Conservation (phyloP, 2,329 filamentous ascomycete species). For the Neophaeococcomyces aloes region DNA sequence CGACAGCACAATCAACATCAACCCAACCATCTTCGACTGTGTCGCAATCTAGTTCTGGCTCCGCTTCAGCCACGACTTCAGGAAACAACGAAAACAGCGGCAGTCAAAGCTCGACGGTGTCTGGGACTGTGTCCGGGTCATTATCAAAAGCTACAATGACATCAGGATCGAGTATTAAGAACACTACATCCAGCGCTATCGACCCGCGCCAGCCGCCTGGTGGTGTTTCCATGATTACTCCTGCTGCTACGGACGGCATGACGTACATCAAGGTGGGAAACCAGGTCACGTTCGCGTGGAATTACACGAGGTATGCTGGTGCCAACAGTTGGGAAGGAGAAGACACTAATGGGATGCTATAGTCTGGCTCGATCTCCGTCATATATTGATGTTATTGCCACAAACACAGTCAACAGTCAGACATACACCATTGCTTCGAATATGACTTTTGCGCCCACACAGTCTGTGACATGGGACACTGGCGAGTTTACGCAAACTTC, state of each 20-base stretch:
- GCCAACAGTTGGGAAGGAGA: too few relatives aligned
- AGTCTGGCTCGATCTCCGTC: conserved; percentile 41
- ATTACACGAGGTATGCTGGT: conserved; percentile 46
- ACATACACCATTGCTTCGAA: conserved; percentile 54
- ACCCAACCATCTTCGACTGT: conserved; percentile 2
- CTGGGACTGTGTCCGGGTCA: background rate
- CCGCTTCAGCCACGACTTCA: conserved; percentile 11
- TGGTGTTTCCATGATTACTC: conserved; percentile 53
- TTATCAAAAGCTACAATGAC: background rate
- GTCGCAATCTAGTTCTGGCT: conserved; percentile 10
- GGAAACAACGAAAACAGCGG: conserved; percentile 12
- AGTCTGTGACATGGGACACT: conserved; percentile 51
- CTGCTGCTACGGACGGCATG: conserved; percentile 37
- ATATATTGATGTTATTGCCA: conserved; percentile 51
- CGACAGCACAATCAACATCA: background rate
- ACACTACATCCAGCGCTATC: conserved; percentile 32
- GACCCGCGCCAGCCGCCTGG: conserved; percentile 47
- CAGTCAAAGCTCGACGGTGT: background rate
- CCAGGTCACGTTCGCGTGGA: conserved; percentile 55
- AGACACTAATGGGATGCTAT: too few relatives aligned
- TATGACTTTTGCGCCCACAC: conserved; percentile 43
- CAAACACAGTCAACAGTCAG: conserved; percentile 47
- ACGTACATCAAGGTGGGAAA: conserved; percentile 55
- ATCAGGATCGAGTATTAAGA: conserved; percentile 18
- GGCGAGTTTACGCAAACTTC: conserved; percentile 40